Evolutionary conservation across 2,329 filamentous ascomycete species (phyloP).

Genomic region (Penicillium sp.): DNA sequence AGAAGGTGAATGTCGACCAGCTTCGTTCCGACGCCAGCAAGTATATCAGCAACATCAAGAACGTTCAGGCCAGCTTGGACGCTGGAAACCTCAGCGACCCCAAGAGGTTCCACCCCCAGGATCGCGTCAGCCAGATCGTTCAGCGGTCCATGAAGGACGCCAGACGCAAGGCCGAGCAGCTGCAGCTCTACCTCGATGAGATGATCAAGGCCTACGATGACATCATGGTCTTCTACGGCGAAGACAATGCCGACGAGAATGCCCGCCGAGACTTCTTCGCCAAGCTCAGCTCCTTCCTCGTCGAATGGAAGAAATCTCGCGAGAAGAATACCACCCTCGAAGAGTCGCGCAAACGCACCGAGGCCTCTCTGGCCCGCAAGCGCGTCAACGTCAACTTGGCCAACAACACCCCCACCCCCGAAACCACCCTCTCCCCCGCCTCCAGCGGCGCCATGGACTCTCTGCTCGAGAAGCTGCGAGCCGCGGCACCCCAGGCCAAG

Average conservation of each 20-base stretch:
- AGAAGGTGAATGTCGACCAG: conserved; percentile 95
- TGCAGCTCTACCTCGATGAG: conserved; percentile 89
- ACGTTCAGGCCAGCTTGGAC: conserved; percentile 89
- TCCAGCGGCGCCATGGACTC: conserved; percentile 94
- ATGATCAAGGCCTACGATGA: conserved; percentile 91
- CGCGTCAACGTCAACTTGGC: conserved; percentile 63
- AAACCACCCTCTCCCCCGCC: conserved; percentile 64
- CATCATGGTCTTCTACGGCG: conserved; percentile 95
- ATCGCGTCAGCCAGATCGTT: conserved; percentile 88
- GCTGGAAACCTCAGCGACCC: conserved; percentile 92
- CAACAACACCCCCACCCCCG: conserved; percentile 54
- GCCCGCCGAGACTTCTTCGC: conserved; percentile 93
- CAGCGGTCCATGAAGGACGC: conserved; percentile 97
- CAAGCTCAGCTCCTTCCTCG: conserved; percentile 86
- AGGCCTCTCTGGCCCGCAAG: conserved; percentile 91
- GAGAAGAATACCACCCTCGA: conserved; percentile 88
- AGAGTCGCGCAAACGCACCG: conserved; percentile 80
- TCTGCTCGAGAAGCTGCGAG: conserved; percentile 88
- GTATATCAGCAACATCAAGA: conserved; percentile 94
- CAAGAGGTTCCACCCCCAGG: conserved; percentile 97
- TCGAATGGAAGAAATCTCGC: conserved; percentile 93
- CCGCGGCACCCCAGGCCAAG: conserved; percentile 84
- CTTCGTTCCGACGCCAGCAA: conserved; percentile 82
- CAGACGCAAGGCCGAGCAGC: conserved; percentile 90
- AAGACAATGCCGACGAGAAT: conserved; percentile 88